These are phyloP conservation scores for Sordaria brevicollis DNA, from an alignment of 495 filamentous ascomycete species.

Conservation along the genomic window DNA sequence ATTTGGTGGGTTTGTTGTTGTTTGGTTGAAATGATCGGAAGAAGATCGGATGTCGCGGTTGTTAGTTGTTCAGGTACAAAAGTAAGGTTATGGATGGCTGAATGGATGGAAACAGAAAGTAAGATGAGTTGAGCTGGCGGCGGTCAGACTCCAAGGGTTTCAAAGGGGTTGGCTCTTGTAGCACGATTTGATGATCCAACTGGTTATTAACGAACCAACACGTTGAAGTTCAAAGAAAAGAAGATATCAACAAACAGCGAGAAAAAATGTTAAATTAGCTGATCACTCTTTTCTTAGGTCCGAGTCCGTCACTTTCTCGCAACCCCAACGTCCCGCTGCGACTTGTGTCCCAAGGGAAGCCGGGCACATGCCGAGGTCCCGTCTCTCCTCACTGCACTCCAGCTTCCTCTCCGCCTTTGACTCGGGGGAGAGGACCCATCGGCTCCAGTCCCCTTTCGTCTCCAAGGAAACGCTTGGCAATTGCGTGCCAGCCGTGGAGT, in stretches of 20 bases:
- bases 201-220: neutral
- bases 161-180: neutral
- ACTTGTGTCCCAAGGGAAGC: neutral
- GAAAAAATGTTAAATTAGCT: neutral
- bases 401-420: neutral
- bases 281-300: neutral
- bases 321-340: neutral
- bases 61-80: neutral
- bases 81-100: neutral
- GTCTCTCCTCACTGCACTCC: constrained; percentile 3
- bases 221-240: neutral
- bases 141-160: neutral
- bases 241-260: neutral
- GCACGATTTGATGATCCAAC: neutral
- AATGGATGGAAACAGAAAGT: neutral
- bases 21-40: neutral
- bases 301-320: neutral
- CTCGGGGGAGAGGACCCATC: neutral
- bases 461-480: neutral
- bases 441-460: neutral
- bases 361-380: constrained; percentile 24
- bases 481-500: neutral
- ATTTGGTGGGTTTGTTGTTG: neutral
- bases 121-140: neutral
- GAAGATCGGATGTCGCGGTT: neutral